Evolutionary conservation across 2,329 filamentous ascomycete species (phyloP).

Genomic region (Colletotrichum tropicale): DNA sequence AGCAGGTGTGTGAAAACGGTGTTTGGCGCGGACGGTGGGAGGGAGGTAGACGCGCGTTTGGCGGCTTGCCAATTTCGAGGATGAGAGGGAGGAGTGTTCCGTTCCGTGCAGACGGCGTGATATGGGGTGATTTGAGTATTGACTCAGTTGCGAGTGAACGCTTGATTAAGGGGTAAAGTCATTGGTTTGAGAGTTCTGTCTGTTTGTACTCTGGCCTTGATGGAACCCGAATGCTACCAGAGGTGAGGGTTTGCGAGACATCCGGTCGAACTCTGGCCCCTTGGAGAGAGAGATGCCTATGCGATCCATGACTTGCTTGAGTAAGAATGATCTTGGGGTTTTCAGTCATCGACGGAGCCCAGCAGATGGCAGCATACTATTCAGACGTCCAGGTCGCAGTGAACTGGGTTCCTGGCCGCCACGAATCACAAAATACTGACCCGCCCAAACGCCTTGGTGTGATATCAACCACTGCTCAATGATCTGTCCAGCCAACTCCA

Average conservation of each 20-base stretch:
- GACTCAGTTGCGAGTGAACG: neutral
- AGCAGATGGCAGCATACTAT: neutral
- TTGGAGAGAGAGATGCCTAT: neutral
- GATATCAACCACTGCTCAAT: neutral
- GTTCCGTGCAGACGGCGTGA: neutral
- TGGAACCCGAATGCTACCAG: neutral
- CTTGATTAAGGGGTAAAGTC: neutral
- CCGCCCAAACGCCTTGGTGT: neutral
- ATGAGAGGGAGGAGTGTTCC: neutral
- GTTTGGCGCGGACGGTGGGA: neutral
- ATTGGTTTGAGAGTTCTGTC: neutral
- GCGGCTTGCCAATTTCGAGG: neutral
- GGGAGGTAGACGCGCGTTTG: neutral
- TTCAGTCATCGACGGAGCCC: neutral
- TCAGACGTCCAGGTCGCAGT: neutral
- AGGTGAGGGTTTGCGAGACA: neutral
- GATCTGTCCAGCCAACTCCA: neutral
- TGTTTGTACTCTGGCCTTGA: neutral
- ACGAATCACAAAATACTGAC: neutral
- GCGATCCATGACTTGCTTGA: neutral
- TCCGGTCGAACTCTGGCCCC: neutral
- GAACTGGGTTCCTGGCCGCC: neutral
- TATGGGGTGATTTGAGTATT: neutral
- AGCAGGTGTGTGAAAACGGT: neutral
- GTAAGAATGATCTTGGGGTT: rapidly evolving